Percentiles rank a stretch among this genome's conserved stretches.
These are phyloP conservation scores for Fomitopsis palustris DNA, from an alignment of 1,284 basidiomycete species.

Conservation along the genomic window DNA sequence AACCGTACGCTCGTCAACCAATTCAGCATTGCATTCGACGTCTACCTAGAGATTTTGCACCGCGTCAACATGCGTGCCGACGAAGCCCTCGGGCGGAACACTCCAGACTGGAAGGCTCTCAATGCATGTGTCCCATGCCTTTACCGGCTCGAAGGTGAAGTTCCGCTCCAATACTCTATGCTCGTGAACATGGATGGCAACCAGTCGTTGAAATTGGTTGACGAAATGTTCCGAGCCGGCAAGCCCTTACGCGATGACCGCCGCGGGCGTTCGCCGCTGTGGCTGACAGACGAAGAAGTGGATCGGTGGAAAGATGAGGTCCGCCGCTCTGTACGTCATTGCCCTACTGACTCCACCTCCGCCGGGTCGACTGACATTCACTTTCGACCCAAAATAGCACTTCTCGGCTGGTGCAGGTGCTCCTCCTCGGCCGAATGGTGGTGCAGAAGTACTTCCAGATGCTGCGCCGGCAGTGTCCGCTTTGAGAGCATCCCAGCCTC, in stretches of 20 bases:
- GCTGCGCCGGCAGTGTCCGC: no score
- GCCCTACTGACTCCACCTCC: no score
- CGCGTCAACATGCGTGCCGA: constrained; percentile 17
- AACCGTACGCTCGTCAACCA: constrained; percentile 3
- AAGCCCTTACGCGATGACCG: constrained; percentile 10
- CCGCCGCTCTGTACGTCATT: no score
- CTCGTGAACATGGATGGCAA: constrained; percentile 33
- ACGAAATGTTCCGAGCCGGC: constrained; percentile 6
- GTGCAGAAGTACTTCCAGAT: no score
- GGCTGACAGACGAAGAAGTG: constrained; percentile 15
- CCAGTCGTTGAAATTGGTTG: constrained; percentile 26
- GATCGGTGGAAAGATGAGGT: constrained; percentile 21
- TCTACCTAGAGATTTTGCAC: constrained; percentile 25
- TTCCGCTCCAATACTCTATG: constrained; percentile 8
- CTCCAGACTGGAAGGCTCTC: constrained; percentile 20
- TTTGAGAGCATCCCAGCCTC: no score
- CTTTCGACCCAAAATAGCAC: no score
- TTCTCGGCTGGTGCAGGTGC: no score
- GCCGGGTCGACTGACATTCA: no score
- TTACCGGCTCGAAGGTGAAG: constrained; percentile 25
- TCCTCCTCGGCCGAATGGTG: no score
- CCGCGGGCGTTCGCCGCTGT: constrained; percentile 7
- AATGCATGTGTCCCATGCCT: constrained; percentile 28
- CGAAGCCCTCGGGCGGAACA: constrained; percentile 14
- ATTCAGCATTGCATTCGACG: constrained; percentile 26